Conservation (phyloP, 2,329 filamentous ascomycete species). For the Aspergillus uvarum region DNA sequence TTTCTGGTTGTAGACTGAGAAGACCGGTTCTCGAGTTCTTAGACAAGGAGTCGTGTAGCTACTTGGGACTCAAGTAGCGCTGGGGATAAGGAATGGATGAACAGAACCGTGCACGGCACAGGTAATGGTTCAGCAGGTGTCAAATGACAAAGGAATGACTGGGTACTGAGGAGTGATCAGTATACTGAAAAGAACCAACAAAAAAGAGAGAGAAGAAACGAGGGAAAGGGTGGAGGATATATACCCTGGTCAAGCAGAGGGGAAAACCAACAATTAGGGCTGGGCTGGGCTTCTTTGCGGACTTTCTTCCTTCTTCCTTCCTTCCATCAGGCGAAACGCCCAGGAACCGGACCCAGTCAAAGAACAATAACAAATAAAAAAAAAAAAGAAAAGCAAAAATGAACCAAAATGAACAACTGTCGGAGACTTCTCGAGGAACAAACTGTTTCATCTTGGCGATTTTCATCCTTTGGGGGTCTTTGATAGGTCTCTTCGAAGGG, state of each 20-base stretch:
- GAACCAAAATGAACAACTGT: no score
- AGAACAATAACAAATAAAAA: background rate
- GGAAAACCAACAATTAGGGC: background rate
- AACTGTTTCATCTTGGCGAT: no score
- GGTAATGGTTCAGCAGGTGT: constrained; percentile 19
- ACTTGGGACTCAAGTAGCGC: background rate
- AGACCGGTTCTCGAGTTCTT: constrained; percentile 22
- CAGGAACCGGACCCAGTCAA: background rate
- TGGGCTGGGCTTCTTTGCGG: background rate
- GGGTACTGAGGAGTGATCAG: constrained; percentile 5
- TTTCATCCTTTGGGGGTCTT: no score
- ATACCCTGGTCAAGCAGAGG: background rate
- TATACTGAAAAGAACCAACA: background rate
- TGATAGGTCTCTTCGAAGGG: no score
- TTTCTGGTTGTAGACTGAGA: constrained; percentile 13
- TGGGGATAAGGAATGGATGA: constrained; percentile 22
- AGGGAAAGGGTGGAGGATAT: background rate
- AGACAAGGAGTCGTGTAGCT: constrained; percentile 9
- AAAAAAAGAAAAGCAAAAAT: background rate
- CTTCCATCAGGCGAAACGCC: background rate
- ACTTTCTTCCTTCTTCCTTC: no score
- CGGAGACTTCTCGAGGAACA: no score
- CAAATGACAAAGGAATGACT: constrained; percentile 9
- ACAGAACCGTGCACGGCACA: constrained; percentile 36
- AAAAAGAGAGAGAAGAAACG: background rate